phyloP scores from a whole-genome alignment of 148 eudicot genomes.

The Suaeda aralocaspica region DNA sequence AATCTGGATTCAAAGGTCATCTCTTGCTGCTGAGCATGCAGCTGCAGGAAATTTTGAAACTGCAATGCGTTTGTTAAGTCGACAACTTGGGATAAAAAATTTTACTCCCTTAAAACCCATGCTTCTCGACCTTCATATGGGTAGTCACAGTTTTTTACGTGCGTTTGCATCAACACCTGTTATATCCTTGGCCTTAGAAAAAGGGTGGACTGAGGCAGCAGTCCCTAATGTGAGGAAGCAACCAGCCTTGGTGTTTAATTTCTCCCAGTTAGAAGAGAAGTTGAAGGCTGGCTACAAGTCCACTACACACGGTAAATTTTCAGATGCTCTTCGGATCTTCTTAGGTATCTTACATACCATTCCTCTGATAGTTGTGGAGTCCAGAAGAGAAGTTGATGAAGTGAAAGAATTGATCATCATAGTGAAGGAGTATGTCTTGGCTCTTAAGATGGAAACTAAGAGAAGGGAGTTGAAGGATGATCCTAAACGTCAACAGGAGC shows the following conservation, averaged over 20 bases:
- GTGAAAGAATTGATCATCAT: conserved; percentile 78
- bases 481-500: conserved; percentile 82
- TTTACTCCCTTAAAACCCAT: conserved; percentile 64
- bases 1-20: conserved; percentile 83
- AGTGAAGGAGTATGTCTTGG: conserved; percentile 79
- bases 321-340: conserved; percentile 71
- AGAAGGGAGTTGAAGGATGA: conserved; percentile 67
- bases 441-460: conserved; percentile 75
- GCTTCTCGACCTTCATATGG: conserved; percentile 74
- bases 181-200: conserved; percentile 63
- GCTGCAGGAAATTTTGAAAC: conserved; percentile 95
- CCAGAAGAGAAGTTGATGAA: conserved; percentile 88
- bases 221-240: conserved; percentile 78
- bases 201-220: conserved; percentile 83
- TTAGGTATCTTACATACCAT: conserved; percentile 66
- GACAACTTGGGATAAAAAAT: conserved; percentile 77
- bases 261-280: conserved; percentile 80
- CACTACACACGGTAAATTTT: conserved; percentile 73
- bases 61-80: conserved; percentile 79
- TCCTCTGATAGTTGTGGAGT: conserved; percentile 83
- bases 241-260: conserved; percentile 65
- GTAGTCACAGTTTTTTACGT: conserved; percentile 65
- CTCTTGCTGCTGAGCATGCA: conserved; percentile 91
- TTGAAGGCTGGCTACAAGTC: conserved; percentile 70
- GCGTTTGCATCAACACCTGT: conserved; percentile 70